Base-by-base conservation (phyloP, 768 basidiomycete genomes). In the Nevesoporus exiguus region DNA sequence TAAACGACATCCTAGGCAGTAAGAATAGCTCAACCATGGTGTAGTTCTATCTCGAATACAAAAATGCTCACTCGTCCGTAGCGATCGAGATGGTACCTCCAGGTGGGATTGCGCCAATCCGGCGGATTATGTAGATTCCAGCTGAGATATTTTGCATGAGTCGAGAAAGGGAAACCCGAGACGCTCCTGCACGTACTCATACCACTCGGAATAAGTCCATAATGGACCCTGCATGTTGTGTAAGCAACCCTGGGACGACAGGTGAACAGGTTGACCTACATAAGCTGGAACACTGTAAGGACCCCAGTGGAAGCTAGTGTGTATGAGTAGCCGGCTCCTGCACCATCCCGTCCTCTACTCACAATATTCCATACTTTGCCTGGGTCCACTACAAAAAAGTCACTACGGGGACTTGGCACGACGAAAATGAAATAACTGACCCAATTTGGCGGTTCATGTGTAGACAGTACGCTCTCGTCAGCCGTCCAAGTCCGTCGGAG, bases 301-400 rank as follows among this genome's bases (percentile, higher is more conserved):
- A 9, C 77, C 78, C 78, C 78, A 80, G 56, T 80, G 79, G 43
- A 82, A 70, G 61, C 77, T 80, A 41, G 14, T 5, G 21, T 9
- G 54, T 4, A 47, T 57, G n/a, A 66, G 7, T 47, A 5, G 8
- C 30, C 9, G n/a, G 5, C 14, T 9, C 22, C 33, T 33, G 10
- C 31, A 44, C 3, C 31, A 51, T 19, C 33, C 42, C 19, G 11
- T 42, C 47, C 27, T 31, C 7, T 29, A 58, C 78, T 62, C 56
- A 81, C 80, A 81, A 82, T 17, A 82, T 81, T 10, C 81, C 82
- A 58, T 73, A 82, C 63, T 82, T 83, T 14, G 76, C 79, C 33
- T 74, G 68, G 52, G 69, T 76, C 74, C 76, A 84, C 80, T 80
- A 19, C 17, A 49, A 40, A 34, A 34, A 17, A 39, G 24, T 58